Conservation (phyloP, 2,329 filamentous ascomycete species). For the Cryphonectria carpinicola region DNA sequence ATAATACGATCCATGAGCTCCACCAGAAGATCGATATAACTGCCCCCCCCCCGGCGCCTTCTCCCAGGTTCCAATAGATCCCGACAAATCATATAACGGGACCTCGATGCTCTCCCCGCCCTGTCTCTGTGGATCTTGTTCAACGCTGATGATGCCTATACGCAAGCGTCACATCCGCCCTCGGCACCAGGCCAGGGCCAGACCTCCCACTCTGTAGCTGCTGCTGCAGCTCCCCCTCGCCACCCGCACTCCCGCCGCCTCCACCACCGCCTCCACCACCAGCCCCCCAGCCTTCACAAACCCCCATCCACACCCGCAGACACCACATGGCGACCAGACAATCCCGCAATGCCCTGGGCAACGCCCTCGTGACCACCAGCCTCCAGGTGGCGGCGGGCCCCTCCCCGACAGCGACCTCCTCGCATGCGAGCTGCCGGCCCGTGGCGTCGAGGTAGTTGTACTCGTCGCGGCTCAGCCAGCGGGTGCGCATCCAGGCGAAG, state of each 20-base stretch:
- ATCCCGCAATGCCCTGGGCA: conserved; percentile 1
- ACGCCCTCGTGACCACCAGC: conserved; percentile 4
- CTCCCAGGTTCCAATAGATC: too few relatives aligned
- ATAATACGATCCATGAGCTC: too few relatives aligned
- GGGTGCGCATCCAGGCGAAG: conserved; percentile 6
- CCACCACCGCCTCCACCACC: too few relatives aligned
- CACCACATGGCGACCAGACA: conserved; percentile 12
- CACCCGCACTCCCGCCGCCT: background rate
- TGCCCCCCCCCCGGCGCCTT: too few relatives aligned
- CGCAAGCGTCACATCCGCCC: too few relatives aligned
- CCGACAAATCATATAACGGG: too few relatives aligned
- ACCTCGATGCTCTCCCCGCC: too few relatives aligned
- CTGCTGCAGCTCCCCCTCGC: background rate
- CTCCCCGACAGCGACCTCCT: background rate
- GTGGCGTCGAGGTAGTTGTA: conserved; percentile 11
- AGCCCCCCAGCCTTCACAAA: background rate
- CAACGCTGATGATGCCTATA: too few relatives aligned
- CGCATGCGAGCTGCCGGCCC: conserved; percentile 9
- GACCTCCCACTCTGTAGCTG: too few relatives aligned
- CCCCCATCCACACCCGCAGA: conserved; percentile 7
- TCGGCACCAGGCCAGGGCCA: too few relatives aligned
- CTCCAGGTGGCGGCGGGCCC: background rate
- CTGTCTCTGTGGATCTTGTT: too few relatives aligned
- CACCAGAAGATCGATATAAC: too few relatives aligned
- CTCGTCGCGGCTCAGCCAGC: conserved; percentile 8